Percentiles rank a stretch among this genome's conserved stretches.
Evolutionary conservation across 148 eudicot species (phyloP).

Genomic region (Vaccinium macrocarpon): DNA sequence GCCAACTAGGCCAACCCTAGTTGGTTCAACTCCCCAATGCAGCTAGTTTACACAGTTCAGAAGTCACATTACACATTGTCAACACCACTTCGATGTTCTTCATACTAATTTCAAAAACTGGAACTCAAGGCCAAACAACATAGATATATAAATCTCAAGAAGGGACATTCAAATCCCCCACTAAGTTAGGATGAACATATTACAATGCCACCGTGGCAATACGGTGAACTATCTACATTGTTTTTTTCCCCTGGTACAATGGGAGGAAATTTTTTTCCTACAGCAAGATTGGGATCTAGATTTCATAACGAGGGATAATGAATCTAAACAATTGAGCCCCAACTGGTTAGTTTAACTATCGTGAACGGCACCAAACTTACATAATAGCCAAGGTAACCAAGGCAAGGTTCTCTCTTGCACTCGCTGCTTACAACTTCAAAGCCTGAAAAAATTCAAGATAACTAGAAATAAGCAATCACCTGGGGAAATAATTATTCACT

Average conservation of each 20-base stretch:
- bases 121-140: not conserved
- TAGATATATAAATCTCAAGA: not conserved
- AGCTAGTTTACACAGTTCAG: not conserved
- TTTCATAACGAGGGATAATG: not conserved
- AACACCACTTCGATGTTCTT: not conserved
- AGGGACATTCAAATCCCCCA: not conserved
- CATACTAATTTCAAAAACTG: not conserved
- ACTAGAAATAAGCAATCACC: not conserved
- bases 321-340: not conserved
- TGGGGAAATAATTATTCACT: not conserved
- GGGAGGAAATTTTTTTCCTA: not conserved
- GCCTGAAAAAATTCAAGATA: constrained; percentile 16
- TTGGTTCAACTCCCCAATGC: not conserved
- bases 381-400: not conserved
- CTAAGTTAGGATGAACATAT: not conserved
- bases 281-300: not conserved
- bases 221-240: not conserved
- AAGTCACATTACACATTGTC: not conserved
- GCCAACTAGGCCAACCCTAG: not conserved
- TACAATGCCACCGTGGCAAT: not conserved
- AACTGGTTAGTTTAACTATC: not conserved
- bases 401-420: constrained; percentile 7
- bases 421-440: constrained; percentile 9
- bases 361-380: not conserved
- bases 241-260: not conserved